These are phyloP conservation scores for Vitis cinerea DNA, from an alignment of 164 flowering plant genomes.

Conservation along the genomic window DNA sequence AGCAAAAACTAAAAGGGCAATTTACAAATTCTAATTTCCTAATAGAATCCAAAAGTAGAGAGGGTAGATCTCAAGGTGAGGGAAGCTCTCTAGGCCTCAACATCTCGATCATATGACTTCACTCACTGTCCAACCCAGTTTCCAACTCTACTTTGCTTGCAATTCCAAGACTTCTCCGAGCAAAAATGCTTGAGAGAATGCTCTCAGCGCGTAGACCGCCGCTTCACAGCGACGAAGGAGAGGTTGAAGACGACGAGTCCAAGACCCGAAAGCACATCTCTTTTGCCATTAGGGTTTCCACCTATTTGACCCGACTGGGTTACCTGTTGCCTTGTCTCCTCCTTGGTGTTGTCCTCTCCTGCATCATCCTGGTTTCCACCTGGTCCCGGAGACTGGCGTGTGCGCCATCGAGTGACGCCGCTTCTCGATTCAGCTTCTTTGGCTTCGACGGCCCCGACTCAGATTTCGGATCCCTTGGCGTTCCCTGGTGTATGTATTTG, in stretches of 20 bases:
- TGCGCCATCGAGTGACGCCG: constrained; percentile 45
- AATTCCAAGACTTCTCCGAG: not conserved
- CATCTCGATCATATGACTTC: too few relatives aligned
- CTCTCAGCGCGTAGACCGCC: constrained; percentile 57
- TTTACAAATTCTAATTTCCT: too few relatives aligned
- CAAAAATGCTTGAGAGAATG: constrained; percentile 50
- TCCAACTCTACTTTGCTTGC: too few relatives aligned
- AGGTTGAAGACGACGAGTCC: constrained; percentile 52
- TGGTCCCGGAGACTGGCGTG: constrained; percentile 38
- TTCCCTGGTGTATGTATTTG: constrained; percentile 91
- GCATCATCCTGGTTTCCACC: constrained; percentile 28
- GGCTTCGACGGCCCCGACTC: constrained; percentile 74
- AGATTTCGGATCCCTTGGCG: constrained; percentile 89
- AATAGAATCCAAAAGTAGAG: too few relatives aligned
- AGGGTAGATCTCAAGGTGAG: too few relatives aligned
- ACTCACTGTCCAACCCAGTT: not conserved
- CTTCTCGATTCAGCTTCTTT: constrained; percentile 46
- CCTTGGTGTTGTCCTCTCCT: constrained; percentile 25
- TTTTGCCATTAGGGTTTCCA: constrained; percentile 27
- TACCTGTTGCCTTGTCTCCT: constrained; percentile 28
- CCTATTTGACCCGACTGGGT: constrained; percentile 38
- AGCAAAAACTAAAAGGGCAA: too few relatives aligned
- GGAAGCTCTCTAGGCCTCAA: not conserved
- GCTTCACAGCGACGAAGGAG: constrained; percentile 25
- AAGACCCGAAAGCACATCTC: constrained; percentile 59